Conservation (phyloP, 345 rosid species). For the Melaleuca quinquenervia region DNA sequence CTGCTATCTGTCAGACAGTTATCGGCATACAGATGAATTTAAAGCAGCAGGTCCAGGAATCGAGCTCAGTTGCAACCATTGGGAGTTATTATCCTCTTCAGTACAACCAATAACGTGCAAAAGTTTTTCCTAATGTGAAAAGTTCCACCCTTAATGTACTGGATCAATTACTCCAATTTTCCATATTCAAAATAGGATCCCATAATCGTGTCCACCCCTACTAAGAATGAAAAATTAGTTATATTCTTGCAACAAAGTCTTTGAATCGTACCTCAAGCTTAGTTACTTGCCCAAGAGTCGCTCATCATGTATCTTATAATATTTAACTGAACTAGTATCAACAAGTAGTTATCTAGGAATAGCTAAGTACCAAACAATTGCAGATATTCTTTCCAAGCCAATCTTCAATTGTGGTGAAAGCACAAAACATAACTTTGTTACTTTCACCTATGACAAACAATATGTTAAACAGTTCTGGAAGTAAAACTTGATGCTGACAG, state of each 20-base stretch:
- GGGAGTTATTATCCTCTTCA: not conserved
- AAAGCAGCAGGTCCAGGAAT: not conserved
- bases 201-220: not conserved
- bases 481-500: not conserved
- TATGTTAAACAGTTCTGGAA: not conserved
- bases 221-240: not conserved
- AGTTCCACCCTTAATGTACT: not conserved
- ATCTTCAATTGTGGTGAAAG: not conserved
- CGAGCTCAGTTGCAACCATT: not conserved
- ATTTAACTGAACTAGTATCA: not conserved
- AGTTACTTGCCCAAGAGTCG: not conserved
- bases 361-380: not conserved
- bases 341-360: not conserved
- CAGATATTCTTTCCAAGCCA: not conserved
- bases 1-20: not conserved
- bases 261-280: not conserved
- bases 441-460: not conserved
- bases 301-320: not conserved
- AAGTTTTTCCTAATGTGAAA: not conserved
- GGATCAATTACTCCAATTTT: not conserved
- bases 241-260: not conserved
- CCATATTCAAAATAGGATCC: not conserved
- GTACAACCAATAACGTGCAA: not conserved
- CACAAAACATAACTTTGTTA: not conserved
- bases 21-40: not conserved